Evolutionary conservation across 352 stramenopile species (phyloP).

Genomic region (Pythium dissimile): DNA sequence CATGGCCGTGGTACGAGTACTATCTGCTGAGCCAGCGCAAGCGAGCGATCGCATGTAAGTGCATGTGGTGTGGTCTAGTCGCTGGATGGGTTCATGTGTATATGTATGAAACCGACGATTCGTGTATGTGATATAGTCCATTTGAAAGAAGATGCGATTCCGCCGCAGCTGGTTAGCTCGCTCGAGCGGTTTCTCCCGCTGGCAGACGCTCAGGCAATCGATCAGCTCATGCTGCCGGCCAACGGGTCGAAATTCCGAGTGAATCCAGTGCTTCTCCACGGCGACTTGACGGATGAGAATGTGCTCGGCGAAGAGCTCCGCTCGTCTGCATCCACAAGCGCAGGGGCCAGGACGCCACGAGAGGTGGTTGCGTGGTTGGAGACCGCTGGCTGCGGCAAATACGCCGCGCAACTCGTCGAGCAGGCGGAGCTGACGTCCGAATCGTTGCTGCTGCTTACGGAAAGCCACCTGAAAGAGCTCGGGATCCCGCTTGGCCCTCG

Average conservation of each 20-base stretch:
- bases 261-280: slow-evolving; percentile 66
- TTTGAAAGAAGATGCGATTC: slow-evolving; percentile 60
- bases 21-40: slow-evolving; percentile 74
- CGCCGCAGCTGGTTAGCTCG: slow-evolving; percentile 50
- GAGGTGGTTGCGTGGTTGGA: slow-evolving; percentile 36
- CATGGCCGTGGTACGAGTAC: slow-evolving; percentile 80
- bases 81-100: not conserved
- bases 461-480: slow-evolving; percentile 51
- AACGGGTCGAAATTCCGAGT: slow-evolving; percentile 7
- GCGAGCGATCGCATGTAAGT: slow-evolving; percentile 65
- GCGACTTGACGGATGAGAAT: slow-evolving; percentile 85
- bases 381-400: slow-evolving; percentile 50
- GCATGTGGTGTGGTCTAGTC: not conserved
- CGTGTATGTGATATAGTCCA: slow-evolving; percentile 22
- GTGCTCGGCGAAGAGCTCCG: slow-evolving; percentile 54
- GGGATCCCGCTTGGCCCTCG: slow-evolving; percentile 59
- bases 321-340: not conserved
- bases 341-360: not conserved
- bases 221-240: slow-evolving; percentile 37
- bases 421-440: slow-evolving; percentile 55
- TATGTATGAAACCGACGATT: not conserved
- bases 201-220: slow-evolving; percentile 26
- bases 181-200: slow-evolving; percentile 60
- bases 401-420: slow-evolving; percentile 44
- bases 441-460: slow-evolving; percentile 39